Percentiles rank a stretch among this genome's conserved stretches.
Conservation (phyloP, 371 early-diverging fungal genomes). For the Rhizopus arrhizus region DNA sequence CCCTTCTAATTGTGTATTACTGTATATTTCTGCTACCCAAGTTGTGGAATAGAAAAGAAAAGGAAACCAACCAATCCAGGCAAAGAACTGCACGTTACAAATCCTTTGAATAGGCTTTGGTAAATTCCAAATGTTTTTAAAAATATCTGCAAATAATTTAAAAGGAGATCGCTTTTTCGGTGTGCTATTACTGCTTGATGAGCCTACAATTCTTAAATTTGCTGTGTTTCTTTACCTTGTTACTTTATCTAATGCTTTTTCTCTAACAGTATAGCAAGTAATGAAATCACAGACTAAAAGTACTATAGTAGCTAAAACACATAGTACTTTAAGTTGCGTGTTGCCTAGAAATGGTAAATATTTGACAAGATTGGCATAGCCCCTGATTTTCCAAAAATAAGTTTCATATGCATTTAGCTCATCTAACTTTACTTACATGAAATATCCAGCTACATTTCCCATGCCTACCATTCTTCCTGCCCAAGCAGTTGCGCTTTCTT, state of each 20-base stretch:
- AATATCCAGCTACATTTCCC: conserved; percentile 87
- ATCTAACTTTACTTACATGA: conserved; percentile 55
- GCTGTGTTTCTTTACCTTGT: background rate
- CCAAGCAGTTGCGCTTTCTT: conserved; percentile 88
- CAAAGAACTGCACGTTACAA: conserved; percentile 88
- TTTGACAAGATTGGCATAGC: conserved; percentile 75
- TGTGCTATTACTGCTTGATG: background rate
- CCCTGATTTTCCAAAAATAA: conserved; percentile 40
- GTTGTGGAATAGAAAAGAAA: conserved; percentile 90
- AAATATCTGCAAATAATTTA: conserved; percentile 37
- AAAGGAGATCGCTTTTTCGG: conserved; percentile 29
- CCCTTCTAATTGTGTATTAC: conserved; percentile 21
- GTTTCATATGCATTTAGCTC: background rate
- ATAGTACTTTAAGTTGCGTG: conserved; percentile 82
- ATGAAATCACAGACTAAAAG: conserved; percentile 63
- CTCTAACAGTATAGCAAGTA: conserved; percentile 71
- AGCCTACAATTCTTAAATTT: background rate
- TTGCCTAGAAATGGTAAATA: conserved; percentile 76
- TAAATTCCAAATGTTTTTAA: conserved; percentile 55
- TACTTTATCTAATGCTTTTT: conserved; percentile 35
- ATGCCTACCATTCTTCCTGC: conserved; percentile 89
- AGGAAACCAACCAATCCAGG: conserved; percentile 97
- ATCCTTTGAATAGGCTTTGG: conserved; percentile 75
- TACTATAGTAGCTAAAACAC: conserved; percentile 69
- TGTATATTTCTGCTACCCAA: conserved; percentile 73